Base-by-base conservation (phyloP, 768 basidiomycete genomes). In the Chalciporus sphaerocephalus region DNA sequence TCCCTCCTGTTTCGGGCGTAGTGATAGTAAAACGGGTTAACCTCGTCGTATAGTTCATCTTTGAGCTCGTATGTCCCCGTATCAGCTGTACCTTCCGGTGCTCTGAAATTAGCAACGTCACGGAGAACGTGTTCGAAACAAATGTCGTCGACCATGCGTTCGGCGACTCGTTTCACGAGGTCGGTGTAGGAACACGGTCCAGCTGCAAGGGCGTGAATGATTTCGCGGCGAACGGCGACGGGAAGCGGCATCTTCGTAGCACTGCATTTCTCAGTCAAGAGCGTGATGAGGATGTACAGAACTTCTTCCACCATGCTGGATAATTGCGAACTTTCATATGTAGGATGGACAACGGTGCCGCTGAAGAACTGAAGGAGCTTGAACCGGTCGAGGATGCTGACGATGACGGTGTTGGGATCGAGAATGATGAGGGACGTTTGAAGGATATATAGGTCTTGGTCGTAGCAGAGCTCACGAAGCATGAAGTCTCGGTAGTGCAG, bases 401-500 rank as follows among this genome's bases (percentile, higher is more conserved):
- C 81, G 48, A 97, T 71, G 58, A 96, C 80, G 18, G 79, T 72
- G 55, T 87, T 76, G 3, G 92, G 90, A 33, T 86, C 83, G 39
- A 93, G 74, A 34, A 87, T 73, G 58, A 87, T 76, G 40, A 98
- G 78, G 0, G 86, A 84, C 0, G 85, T 82, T 67, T 98, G 94
- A 3, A 98, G 75, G 48, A 95, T 79, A 72, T 85, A 93, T 15
- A 96, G 73, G 53, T 92, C 96, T 63, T 97, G 93, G 64, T 99
- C 96, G 60, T 95, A 94, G 58, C 95, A 96, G 6, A 92, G 75
- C 63, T 99, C 96, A 16, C 95, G 85, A 20, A 97, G 80, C 79
- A 89, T 87, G 65, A 92, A 92, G 62, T 98, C 95, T 21, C 93
- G 86, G 63, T 99, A 99, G 62, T 98, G 95, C 42, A 94, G 77